Evolutionary conservation across 2,329 filamentous ascomycete genomes (phyloP).

Genomic region (Scedosporium dehoogii): DNA sequence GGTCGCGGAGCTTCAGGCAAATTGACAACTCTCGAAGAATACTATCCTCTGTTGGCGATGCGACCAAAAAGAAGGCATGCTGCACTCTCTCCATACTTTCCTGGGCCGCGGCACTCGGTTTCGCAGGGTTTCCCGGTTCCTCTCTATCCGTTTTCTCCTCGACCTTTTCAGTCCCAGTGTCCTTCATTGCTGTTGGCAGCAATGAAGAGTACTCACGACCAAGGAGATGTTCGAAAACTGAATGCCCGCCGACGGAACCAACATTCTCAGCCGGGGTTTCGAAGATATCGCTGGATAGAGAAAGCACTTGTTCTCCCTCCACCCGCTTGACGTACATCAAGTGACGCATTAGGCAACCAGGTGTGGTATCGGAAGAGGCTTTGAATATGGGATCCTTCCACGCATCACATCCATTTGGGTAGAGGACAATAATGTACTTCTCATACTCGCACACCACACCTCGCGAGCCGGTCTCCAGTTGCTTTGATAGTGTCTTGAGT

Average conservation of each 20-base stretch:
- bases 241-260: neutral
- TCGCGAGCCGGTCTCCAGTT: slow-evolving; percentile 24
- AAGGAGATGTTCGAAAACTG: neutral
- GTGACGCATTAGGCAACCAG: slow-evolving; percentile 21
- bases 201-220: neutral
- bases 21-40: slow-evolving; percentile 27
- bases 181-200: neutral
- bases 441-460: slow-evolving; percentile 23
- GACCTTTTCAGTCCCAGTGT: neutral
- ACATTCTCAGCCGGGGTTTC: no score
- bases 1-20: slow-evolving; percentile 33
- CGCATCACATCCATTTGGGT: slow-evolving; percentile 23
- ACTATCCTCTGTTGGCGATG: slow-evolving; percentile 27
- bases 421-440: slow-evolving; percentile 26
- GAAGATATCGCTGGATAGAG: no score
- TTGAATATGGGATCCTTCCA: slow-evolving; percentile 19
- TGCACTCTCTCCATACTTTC: slow-evolving; percentile 7
- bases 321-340: slow-evolving; percentile 23
- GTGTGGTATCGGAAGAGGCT: slow-evolving; percentile 8
- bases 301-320: neutral
- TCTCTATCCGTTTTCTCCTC: neutral
- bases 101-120: neutral
- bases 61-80: slow-evolving; percentile 37
- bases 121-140: neutral
- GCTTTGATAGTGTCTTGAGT: slow-evolving; percentile 20